Evolutionary conservation across 768 basidiomycete species (phyloP).

Genomic region (Coprinellus micaceus): DNA sequence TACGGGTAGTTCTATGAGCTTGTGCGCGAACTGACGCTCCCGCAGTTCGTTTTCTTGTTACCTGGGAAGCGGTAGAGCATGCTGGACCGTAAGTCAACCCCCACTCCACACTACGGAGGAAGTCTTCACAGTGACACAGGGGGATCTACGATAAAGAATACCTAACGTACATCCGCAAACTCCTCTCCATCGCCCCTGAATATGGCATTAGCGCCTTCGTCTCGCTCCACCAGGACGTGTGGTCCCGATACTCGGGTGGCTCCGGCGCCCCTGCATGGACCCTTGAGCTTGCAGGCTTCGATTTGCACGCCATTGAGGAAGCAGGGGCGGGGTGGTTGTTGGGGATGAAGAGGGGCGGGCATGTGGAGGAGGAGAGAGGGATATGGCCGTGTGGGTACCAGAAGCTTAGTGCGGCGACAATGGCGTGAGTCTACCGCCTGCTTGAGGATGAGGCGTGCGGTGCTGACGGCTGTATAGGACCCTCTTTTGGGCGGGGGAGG

Average conservation of each 20-base stretch:
- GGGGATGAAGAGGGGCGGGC: conserved; percentile 74
- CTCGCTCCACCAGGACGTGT: conserved; percentile 90
- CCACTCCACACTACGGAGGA: neutral
- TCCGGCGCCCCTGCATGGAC: conserved; percentile 98
- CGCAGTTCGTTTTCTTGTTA: conserved; percentile 85
- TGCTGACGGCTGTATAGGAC: conserved; percentile 47
- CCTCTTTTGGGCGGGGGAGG: conserved; percentile 89
- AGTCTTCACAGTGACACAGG: conserved; percentile 33
- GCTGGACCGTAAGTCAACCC: conserved; percentile 70
- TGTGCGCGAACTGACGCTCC: neutral
- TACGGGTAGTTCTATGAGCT: conserved; percentile 10
- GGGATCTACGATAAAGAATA: conserved; percentile 85
- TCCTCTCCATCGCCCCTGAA: conserved; percentile 66
- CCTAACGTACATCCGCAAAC: conserved; percentile 66
- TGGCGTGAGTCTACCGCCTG: conserved; percentile 60
- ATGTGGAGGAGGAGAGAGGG: conserved; percentile 74
- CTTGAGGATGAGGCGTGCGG: neutral
- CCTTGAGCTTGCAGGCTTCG: conserved; percentile 80
- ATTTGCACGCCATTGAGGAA: conserved; percentile 73
- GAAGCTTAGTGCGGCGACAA: conserved; percentile 88
- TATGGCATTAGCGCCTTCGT: conserved; percentile 76
- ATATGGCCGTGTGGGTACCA: conserved; percentile 94
- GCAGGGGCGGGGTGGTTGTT: conserved; percentile 84
- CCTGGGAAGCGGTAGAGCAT: conserved; percentile 98
- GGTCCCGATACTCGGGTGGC: conserved; percentile 92